Evolutionary conservation across 495 filamentous ascomycete genomes (phyloP).

Genomic region (Sphaerosporella brunnea): DNA sequence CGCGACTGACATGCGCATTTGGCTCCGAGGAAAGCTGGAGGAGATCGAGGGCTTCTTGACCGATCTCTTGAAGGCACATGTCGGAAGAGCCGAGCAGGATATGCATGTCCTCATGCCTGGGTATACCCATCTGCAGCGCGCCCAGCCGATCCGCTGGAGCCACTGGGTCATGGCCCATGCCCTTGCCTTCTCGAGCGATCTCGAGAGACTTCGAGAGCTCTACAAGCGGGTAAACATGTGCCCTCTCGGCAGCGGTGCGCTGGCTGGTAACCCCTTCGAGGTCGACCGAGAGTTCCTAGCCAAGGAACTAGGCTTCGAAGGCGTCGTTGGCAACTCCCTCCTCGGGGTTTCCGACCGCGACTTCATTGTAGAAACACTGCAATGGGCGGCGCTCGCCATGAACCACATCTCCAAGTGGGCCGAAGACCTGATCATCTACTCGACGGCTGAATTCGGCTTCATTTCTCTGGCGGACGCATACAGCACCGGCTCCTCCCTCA

Average conservation of each 20-base stretch:
- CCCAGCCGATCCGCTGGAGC: conserved; percentile 74
- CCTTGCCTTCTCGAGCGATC: conserved; percentile 54
- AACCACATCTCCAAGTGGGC: conserved; percentile 71
- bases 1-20: conserved; percentile 82
- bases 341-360: conserved; percentile 70
- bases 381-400: conserved; percentile 76
- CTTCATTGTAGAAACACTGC: conserved; percentile 77
- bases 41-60: conserved; percentile 51
- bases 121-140: conserved; percentile 86
- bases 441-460: conserved; percentile 63
- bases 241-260: conserved; percentile 68
- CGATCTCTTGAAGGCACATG: conserved; percentile 53
- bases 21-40: conserved; percentile 63
- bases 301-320: conserved; percentile 72
- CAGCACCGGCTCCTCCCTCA: conserved; percentile 64
- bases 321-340: conserved; percentile 68
- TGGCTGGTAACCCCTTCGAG: conserved; percentile 81
- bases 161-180: conserved; percentile 77
- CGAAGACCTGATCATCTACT: conserved; percentile 84
- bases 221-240: conserved; percentile 55
- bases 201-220: conserved; percentile 62
- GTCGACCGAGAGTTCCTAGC: conserved; percentile 83
- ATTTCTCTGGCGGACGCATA: conserved; percentile 72
- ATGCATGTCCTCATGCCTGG: conserved; percentile 50
- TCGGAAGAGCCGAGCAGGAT: conserved; percentile 58